phyloP scores from a whole-genome alignment of 441 rosid genomes.

The Corymbia citriodora region DNA sequence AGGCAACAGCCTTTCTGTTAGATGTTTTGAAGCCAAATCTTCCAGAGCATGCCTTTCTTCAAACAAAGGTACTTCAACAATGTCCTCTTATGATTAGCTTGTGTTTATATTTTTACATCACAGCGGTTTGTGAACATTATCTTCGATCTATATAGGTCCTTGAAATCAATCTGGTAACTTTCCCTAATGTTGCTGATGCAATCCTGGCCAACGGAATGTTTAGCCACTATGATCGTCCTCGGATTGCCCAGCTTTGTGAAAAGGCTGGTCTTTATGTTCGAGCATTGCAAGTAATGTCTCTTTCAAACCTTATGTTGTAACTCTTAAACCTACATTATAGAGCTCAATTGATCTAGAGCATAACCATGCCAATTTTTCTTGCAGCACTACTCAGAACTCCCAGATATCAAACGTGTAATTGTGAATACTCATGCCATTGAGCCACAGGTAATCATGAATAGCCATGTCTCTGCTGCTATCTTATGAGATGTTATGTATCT shows the following conservation, averaged over 20 bases:
- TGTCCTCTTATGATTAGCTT: background rate
- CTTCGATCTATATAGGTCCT: constrained; percentile 48
- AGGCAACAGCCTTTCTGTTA: constrained; percentile 97
- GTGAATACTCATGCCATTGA: constrained; percentile 98
- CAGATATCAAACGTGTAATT: constrained; percentile 95
- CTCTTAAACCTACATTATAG: background rate
- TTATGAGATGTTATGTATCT: background rate
- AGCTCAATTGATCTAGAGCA: background rate
- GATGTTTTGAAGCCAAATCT: constrained; percentile 99
- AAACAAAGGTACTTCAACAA: constrained; percentile 68
- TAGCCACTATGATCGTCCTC: constrained; percentile 95
- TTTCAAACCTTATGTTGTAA: background rate
- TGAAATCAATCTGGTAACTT: constrained; percentile 97
- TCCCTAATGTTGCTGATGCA: constrained; percentile 99
- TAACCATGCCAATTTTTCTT: constrained; percentile 10
- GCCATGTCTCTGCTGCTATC: constrained; percentile 7
- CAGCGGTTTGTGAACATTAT: constrained; percentile 4
- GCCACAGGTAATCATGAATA: constrained; percentile 67
- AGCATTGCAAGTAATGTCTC: constrained; percentile 68
- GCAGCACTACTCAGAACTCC: constrained; percentile 96
- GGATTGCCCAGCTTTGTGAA: constrained; percentile 97
- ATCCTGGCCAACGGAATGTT: constrained; percentile 99
- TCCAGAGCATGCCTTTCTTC: constrained; percentile 92
- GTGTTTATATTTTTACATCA: background rate
- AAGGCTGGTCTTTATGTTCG: constrained; percentile 91